Conservation (phyloP, 2,329 filamentous ascomycete species). For the Aspergillus latus region DNA sequence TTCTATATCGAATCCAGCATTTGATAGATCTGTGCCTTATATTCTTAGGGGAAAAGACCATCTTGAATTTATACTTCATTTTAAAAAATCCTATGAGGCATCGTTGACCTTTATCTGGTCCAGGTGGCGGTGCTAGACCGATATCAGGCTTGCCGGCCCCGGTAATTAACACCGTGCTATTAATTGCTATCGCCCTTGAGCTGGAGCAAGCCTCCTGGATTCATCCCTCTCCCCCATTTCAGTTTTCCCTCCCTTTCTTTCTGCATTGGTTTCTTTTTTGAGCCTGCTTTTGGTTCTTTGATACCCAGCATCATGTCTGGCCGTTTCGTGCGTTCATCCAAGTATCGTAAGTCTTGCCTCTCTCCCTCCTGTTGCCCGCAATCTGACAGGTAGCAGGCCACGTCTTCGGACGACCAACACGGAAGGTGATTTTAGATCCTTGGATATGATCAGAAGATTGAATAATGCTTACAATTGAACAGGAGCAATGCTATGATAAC, state of each 20-base stretch:
- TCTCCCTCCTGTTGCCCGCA: conserved; percentile 24
- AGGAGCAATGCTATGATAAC: conserved; percentile 98
- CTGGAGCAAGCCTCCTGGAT: conserved; percentile 5
- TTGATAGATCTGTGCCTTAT: background rate
- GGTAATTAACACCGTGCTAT: conserved; percentile 14
- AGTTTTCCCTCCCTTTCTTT: conserved; percentile 5
- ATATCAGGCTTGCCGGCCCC: conserved; percentile 5
- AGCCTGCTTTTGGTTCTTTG: conserved; percentile 14
- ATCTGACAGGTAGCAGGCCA: conserved; percentile 66
- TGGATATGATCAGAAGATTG: background rate
- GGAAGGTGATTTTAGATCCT: conserved; percentile 59
- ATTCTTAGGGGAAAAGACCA: background rate
- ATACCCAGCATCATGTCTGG: conserved; percentile 57
- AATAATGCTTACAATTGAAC: conserved; percentile 11
- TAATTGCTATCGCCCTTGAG: conserved; percentile 5
- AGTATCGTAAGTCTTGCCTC: conserved; percentile 61
- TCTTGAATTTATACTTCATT: background rate
- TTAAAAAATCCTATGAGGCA: background rate
- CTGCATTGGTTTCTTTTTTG: conserved; percentile 19
- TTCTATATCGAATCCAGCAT: background rate
- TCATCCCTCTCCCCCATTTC: conserved; percentile 14
- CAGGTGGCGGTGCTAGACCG: background rate
- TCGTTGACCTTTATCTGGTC: background rate
- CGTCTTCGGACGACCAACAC: conserved; percentile 92
- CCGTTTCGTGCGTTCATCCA: conserved; percentile 71